Base-by-base conservation (phyloP, 1,139 yeast species). In the Zygoascus meyerae region DNA sequence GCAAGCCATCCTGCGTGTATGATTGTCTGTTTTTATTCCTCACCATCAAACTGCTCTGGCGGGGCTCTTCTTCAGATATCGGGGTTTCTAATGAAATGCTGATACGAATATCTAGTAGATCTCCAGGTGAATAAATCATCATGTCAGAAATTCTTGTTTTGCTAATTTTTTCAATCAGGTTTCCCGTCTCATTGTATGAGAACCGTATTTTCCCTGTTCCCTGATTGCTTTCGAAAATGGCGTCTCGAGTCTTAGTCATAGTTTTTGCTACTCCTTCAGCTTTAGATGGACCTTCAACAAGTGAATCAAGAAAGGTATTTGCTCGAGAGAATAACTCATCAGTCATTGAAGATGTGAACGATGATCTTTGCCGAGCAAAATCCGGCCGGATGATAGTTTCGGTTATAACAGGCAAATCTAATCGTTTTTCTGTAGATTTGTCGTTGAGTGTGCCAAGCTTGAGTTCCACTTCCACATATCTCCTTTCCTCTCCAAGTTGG, bases 21-120 rank as follows among this genome's bases (percentile, higher is more conserved):
- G 67, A 58, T 39, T 60, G 68, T 60, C 71, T 73, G 66, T 65
- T 74, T 64, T 68, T 79, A 69, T 31, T 77, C 72, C 56, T 79
- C 77, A 49, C 78, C 81, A 53, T 76, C 71, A 34, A 40, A 3
- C 62, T 61, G 11, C 30, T 39, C 42, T 47, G 48, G 16, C 45
- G 33, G 36, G 48, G 34, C 48, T 50, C 34, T 30, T 42, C 40
- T 45, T 50, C 34, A 2, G 51, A 49, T 37, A 45, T 52, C 2
- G 95, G 95, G 52, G 79, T 64, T 78, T 89, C 97, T 31, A 84
- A 66, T 34, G 89, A 79, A 52, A 89, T 68, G 9, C 95, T 81
- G 35, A 89, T 69, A 57, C 95, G 73, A 54, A 83, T 72, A 63
- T 89, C 97, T 60, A 81, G 81, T 66, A 81, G 73, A 26, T 86